Conservation (phyloP, 2,329 filamentous ascomycete genomes). For the Penicillium nordicum region DNA sequence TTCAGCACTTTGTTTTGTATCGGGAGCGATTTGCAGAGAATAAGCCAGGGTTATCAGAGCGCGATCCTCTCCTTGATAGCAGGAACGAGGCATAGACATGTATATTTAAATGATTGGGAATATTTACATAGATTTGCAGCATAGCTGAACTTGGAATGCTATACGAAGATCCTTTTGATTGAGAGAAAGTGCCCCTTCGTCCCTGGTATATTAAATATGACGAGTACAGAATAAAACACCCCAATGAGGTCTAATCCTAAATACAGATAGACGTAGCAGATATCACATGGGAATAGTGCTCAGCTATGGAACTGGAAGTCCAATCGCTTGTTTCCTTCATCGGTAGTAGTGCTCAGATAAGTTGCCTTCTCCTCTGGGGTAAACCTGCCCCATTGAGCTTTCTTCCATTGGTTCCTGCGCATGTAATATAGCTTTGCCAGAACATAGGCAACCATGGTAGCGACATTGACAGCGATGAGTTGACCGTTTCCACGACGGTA, state of each 20-base stretch:
- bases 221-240: not conserved
- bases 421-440: constrained; percentile 33
- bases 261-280: not conserved
- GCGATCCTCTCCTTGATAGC: too few species aligned
- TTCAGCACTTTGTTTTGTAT: too few species aligned
- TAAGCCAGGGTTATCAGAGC: too few species aligned
- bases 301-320: constrained; percentile 54
- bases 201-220: not conserved
- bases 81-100: too few species aligned
- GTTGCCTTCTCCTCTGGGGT: constrained; percentile 46
- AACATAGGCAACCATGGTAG: constrained; percentile 50
- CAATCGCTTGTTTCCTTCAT: constrained; percentile 54
- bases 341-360: constrained; percentile 50
- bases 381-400: constrained; percentile 46
- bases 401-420: constrained; percentile 32
- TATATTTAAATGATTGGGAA: too few species aligned
- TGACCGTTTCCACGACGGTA: constrained; percentile 40
- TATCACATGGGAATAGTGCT: not conserved
- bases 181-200: too few species aligned
- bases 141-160: not conserved
- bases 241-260: not conserved
- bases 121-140: not conserved
- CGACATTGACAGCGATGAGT: constrained; percentile 48
- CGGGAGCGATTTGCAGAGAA: too few species aligned
- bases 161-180: not conserved